phyloP scores from a whole-genome alignment of 371 early-diverging fungal genomes.

The Lichtheimia hyalospora region DNA sequence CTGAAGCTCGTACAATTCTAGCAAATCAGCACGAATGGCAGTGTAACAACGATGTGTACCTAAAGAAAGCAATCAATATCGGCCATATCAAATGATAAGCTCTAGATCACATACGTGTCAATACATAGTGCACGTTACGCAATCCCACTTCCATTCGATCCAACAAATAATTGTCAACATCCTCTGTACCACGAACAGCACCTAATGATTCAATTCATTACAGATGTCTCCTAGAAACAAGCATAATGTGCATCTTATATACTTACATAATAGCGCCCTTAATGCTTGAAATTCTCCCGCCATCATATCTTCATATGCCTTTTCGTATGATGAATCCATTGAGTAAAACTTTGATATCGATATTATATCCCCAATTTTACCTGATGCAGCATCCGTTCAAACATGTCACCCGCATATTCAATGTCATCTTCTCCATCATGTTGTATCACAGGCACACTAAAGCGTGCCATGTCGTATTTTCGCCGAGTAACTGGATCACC shows the following conservation, averaged over 20 bases:
- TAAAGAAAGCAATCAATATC: constrained; percentile 4
- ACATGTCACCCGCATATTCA: constrained; percentile 42
- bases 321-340: too few relatives aligned
- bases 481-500: background rate
- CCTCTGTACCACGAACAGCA: constrained; percentile 3
- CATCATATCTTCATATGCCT: constrained; percentile 63
- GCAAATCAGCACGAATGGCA: constrained; percentile 55
- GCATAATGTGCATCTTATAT: background rate
- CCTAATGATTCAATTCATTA: background rate
- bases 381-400: constrained; percentile 56
- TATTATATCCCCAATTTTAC: constrained; percentile 17
- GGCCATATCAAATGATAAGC: too few relatives aligned
- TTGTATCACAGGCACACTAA: too few relatives aligned
- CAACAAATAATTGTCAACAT: background rate
- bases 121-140: background rate
- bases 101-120: constrained; percentile 2
- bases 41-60: constrained; percentile 61
- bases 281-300: constrained; percentile 67
- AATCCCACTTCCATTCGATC: constrained; percentile 4
- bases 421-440: constrained; percentile 6
- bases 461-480: background rate
- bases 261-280: constrained; percentile 60
- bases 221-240: too few relatives aligned
- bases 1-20: constrained; percentile 60
- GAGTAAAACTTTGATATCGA: background rate